Conservation (phyloP, 2,329 filamentous ascomycete species). For the Lachnellula suecica region DNA sequence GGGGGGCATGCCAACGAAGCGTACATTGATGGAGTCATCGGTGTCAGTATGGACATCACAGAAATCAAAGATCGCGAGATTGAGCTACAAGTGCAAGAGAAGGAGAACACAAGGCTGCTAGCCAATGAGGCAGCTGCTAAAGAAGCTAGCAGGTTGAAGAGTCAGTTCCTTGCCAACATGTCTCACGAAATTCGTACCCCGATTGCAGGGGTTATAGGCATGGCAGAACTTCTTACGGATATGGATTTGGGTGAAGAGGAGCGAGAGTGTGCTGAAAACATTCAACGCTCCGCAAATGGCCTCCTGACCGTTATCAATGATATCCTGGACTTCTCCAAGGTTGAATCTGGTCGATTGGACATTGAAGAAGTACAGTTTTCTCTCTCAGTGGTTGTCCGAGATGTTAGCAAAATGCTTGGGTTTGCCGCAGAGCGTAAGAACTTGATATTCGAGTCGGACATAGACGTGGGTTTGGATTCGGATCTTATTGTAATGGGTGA, state of each 20-base stretch:
- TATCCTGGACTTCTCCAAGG: conserved; percentile 86
- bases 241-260: conserved; percentile 69
- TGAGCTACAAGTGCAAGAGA: conserved; percentile 61
- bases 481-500: conserved; percentile 83
- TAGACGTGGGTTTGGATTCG: conserved; percentile 55
- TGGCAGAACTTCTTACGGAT: conserved; percentile 73
- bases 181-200: conserved; percentile 78
- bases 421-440: conserved; percentile 82
- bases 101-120: conserved; percentile 68
- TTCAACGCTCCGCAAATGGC: conserved; percentile 77
- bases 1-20: conserved; percentile 48
- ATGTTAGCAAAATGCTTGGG: conserved; percentile 83
- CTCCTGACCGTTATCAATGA: conserved; percentile 88
- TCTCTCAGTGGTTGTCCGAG: conserved; percentile 68
- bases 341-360: conserved; percentile 74
- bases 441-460: conserved; percentile 67
- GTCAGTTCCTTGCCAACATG: conserved; percentile 78
- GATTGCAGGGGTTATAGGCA: conserved; percentile 78
- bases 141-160: conserved; percentile 78
- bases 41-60: conserved; percentile 78
- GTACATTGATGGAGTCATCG: conserved; percentile 70
- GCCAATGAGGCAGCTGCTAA: conserved; percentile 78
- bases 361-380: conserved; percentile 82
- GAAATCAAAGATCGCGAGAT: conserved; percentile 65
- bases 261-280: conserved; percentile 73